These are phyloP conservation scores for Phyllosticta citriasiana DNA, from an alignment of 2,329 filamentous ascomycete genomes.

Conservation along the genomic window DNA sequence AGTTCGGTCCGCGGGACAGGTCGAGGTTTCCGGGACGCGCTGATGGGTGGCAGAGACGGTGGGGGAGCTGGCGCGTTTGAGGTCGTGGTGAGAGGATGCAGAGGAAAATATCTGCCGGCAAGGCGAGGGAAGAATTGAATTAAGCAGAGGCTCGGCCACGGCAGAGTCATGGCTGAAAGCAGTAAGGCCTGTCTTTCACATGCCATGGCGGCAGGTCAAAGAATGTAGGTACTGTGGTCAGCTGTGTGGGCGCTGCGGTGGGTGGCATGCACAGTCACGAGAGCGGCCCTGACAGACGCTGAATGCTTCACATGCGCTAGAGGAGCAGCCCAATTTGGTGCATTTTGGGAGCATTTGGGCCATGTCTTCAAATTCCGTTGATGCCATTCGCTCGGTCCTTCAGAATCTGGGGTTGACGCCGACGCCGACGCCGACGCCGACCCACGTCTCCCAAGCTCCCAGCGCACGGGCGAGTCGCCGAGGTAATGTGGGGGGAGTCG, in stretches of 20 bases:
- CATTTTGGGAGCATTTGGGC: slow-evolving; percentile 3
- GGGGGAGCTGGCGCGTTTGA: background rate
- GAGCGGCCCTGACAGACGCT: slow-evolving; percentile 4
- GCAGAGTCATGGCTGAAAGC: background rate
- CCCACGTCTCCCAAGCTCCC: slow-evolving; percentile 1
- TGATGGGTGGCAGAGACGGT: background rate
- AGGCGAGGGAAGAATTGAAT: background rate
- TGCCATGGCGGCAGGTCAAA: background rate
- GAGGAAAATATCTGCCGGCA: background rate
- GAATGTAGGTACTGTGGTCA: slow-evolving; percentile 4
- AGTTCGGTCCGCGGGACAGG: background rate
- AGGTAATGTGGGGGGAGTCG: slow-evolving; percentile 9
- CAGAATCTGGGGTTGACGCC: slow-evolving; percentile 9
- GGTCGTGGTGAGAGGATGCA: background rate
- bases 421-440: slow-evolving; percentile 4
- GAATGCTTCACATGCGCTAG: slow-evolving; percentile 6
- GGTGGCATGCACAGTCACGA: slow-evolving; percentile 3
- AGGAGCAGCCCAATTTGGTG: background rate
- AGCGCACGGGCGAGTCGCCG: slow-evolving; percentile 10
- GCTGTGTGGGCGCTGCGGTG: background rate
- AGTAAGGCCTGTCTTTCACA: slow-evolving; percentile 5
- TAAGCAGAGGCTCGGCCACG: background rate
- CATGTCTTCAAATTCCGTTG: slow-evolving; percentile 1
- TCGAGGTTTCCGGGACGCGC: background rate
- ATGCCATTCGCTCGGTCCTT: slow-evolving; percentile 3